phyloP scores from a whole-genome alignment of 23 red algal species.

The Gracilaria vermiculophylla region DNA sequence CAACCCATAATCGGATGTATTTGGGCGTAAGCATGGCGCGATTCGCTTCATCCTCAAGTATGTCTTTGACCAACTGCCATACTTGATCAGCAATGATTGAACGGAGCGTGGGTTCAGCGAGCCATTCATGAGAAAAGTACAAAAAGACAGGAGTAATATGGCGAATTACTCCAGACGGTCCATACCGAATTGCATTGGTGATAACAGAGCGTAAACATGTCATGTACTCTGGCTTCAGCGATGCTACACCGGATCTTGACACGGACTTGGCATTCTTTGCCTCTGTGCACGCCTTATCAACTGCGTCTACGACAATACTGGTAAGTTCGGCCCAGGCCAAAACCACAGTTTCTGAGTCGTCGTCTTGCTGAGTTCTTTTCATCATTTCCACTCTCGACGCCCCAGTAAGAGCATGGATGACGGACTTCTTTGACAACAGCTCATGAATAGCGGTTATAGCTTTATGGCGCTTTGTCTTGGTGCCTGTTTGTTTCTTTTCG shows the following conservation, averaged over 20 bases:
- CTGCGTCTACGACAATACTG: conserved; percentile 1
- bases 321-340: conserved; percentile 57
- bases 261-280: conserved; percentile 28
- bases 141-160: conserved; percentile 30
- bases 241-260: conserved; percentile 22
- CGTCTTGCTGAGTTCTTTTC: conserved; percentile 17
- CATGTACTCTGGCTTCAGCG: conserved; percentile 30
- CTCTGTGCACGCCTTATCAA: conserved; percentile 35
- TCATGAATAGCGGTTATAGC: conserved; percentile 33
- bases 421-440: conserved; percentile 31
- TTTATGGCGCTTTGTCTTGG: conserved; percentile 32
- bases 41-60: conserved; percentile 56
- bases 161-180: conserved; percentile 49
- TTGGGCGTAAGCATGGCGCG: conserved; percentile 52
- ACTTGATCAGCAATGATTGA: conserved; percentile 48
- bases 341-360: not conserved
- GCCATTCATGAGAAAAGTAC: conserved; percentile 44
- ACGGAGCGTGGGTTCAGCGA: conserved; percentile 40
- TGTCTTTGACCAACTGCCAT: conserved; percentile 52
- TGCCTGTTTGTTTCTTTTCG: conserved; percentile 11
- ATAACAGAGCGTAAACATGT: conserved; percentile 7
- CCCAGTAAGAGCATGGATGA: conserved; percentile 12
- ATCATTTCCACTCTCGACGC: conserved; percentile 55
- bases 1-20: conserved; percentile 44
- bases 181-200: conserved; percentile 5